Evolutionary conservation across 768 basidiomycete genomes (phyloP), one percentile per base, ranked within the genome.

Genomic region (Hebeloma cylindrosporum): DNA sequence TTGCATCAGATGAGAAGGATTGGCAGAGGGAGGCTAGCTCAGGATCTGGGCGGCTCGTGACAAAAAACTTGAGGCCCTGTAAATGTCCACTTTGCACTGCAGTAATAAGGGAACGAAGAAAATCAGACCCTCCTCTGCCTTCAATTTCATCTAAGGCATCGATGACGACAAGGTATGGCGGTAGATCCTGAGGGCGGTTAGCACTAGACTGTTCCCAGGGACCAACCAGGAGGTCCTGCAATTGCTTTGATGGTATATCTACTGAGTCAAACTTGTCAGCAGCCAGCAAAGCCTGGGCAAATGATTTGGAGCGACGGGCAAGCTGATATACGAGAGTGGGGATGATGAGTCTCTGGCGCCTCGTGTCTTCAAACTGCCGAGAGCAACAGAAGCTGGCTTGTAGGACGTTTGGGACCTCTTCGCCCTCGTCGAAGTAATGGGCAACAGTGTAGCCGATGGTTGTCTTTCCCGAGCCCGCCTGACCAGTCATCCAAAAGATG

Each of bases 41-140:
- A 13, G 50, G 43, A 40, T 61, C 45, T 32, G 53, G 28, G 27
- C 59, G 49, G 38, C 60, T 61, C n/a, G 58, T 60, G 0, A 58
- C 45, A 20, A 61, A 48, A 45, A 59, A 60, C 42, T 58, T 55
- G 40, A 60, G 36, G n/a, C 54, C 53, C 8, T 14, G 16, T 16
- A 57, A 29, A 30, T 47, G 4, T 7, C 26, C 13, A 6, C 40
- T 41, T n/a, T 55, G 25, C 40, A 55, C 37, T 10, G 38, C 31
- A 11, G 31, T 33, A 20, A 58, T 35, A 13, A 59, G 45, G 2
- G 51, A 21, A 3, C 18, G 13, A 17, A 60, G 43, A 51, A 58
- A 51, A 1, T 3, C 20, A 2, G 40, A 23, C 10, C 58, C n/a
- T n/a, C n/a, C n/a, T n/a, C n/a, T n/a, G n/a, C n/a, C 36, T 2